Evolutionary conservation across 768 basidiomycete species (phyloP).

Genomic region (Chalciporus pseudorubinellus): DNA sequence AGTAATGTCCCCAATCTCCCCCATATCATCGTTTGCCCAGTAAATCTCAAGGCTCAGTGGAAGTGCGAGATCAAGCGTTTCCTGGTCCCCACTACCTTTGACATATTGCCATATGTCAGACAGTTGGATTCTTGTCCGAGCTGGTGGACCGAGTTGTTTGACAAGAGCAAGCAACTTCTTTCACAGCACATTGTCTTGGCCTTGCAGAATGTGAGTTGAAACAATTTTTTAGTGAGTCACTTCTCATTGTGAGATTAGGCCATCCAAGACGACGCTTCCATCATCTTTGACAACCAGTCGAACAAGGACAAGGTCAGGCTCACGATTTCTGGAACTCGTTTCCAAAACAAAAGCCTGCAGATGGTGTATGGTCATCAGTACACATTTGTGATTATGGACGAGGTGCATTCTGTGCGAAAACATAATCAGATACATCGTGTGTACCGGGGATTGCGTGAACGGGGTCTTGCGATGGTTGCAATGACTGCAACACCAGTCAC

Average conservation of each 20-base stretch:
- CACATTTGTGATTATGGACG: background rate
- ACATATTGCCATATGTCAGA: too few relatives aligned
- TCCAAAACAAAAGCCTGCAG: too few relatives aligned
- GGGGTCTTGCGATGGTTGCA: background rate
- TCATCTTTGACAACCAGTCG: background rate
- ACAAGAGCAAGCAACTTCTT: too few relatives aligned
- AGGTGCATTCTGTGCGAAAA: background rate
- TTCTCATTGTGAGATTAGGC: background rate
- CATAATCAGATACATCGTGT: background rate
- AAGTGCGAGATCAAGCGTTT: background rate
- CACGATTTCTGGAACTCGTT: too few relatives aligned
- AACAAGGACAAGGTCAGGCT: background rate
- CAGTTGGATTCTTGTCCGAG: too few relatives aligned
- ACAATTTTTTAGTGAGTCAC: background rate
- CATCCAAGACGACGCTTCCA: background rate
- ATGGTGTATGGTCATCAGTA: background rate
- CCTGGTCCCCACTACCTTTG: background rate
- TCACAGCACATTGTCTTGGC: too few relatives aligned
- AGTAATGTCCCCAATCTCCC: background rate
- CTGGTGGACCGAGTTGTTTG: too few relatives aligned
- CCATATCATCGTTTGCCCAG: too few relatives aligned
- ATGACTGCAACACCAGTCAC: background rate
- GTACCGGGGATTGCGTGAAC: background rate
- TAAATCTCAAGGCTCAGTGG: background rate
- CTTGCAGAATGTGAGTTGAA: background rate